Evolutionary conservation across 176 grass and related monocot species (phyloP).

Genomic region (Aegilops speltoides): DNA sequence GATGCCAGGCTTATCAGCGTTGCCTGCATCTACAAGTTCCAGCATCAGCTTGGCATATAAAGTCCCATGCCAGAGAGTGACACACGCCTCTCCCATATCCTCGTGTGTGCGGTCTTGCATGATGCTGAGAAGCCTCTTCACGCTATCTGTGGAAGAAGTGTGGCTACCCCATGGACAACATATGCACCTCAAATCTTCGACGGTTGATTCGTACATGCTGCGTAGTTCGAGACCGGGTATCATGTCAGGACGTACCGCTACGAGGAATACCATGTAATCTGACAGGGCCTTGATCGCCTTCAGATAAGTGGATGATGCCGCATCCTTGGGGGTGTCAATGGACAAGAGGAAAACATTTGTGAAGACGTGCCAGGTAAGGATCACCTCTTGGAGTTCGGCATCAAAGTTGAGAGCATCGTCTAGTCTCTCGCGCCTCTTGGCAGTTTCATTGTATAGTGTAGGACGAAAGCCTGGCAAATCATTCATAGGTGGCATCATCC

Average conservation of each 20-base stretch:
- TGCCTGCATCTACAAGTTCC: not conserved
- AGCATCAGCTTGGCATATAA: not conserved
- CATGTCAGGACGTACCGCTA: not conserved
- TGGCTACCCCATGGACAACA: not conserved
- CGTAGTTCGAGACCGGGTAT: not conserved
- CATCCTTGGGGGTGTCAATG: not conserved
- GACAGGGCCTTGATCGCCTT: not conserved
- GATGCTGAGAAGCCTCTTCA: not conserved
- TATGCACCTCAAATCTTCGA: not conserved
- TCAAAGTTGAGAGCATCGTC: too few relatives aligned
- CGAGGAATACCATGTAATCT: not conserved
- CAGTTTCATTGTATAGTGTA: too few relatives aligned
- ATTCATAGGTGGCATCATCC: too few relatives aligned
- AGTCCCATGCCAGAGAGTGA: not conserved
- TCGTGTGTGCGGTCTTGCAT: not conserved
- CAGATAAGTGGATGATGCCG: not conserved
- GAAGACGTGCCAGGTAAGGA: not conserved
- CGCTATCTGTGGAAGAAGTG: not conserved
- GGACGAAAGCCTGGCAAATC: too few relatives aligned
- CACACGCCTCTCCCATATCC: not conserved
- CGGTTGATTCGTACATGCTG: not conserved
- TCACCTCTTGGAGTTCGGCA: not conserved
- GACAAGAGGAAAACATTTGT: not conserved
- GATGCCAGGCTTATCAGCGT: not conserved
- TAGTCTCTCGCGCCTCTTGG: too few relatives aligned